These are phyloP conservation scores for Vitis labrusca DNA, from an alignment of 164 flowering plant species.

Conservation along the genomic window DNA sequence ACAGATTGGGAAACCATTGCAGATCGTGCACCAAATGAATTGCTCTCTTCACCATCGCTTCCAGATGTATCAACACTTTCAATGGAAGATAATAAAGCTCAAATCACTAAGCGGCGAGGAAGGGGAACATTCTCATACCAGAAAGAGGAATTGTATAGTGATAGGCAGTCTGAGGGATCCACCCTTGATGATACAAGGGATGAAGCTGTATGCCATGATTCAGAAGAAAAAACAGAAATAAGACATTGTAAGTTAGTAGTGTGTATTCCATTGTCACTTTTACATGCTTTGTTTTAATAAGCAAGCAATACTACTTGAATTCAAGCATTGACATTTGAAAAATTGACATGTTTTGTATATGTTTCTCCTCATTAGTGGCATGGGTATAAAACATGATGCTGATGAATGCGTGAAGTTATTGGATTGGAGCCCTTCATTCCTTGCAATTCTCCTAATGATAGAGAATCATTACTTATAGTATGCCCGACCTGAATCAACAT, in stretches of 20 bases:
- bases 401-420: too few relatives aligned
- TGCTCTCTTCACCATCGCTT: constrained; percentile 38
- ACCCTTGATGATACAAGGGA: constrained; percentile 29
- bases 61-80: constrained; percentile 50
- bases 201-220: constrained; percentile 16
- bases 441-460: too few relatives aligned
- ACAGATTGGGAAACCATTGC: constrained; percentile 96
- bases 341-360: too few relatives aligned
- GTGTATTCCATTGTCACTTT: neutral
- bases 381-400: too few relatives aligned
- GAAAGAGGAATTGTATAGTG: constrained; percentile 66
- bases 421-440: too few relatives aligned
- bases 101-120: constrained; percentile 69
- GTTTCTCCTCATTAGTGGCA: too few relatives aligned
- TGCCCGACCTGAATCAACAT: too few relatives aligned
- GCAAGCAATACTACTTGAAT: neutral
- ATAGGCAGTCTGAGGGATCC: constrained; percentile 36
- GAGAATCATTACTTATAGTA: too few relatives aligned
- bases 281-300: neutral
- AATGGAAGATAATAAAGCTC: constrained; percentile 39
- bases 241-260: constrained; percentile 42
- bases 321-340: neutral
- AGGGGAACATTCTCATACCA: constrained; percentile 81
- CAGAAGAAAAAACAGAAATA: constrained; percentile 25
- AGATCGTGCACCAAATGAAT: constrained; percentile 58